Conservation (phyloP, 2,329 filamentous ascomycete genomes). For the Ascochyta pisi region DNA sequence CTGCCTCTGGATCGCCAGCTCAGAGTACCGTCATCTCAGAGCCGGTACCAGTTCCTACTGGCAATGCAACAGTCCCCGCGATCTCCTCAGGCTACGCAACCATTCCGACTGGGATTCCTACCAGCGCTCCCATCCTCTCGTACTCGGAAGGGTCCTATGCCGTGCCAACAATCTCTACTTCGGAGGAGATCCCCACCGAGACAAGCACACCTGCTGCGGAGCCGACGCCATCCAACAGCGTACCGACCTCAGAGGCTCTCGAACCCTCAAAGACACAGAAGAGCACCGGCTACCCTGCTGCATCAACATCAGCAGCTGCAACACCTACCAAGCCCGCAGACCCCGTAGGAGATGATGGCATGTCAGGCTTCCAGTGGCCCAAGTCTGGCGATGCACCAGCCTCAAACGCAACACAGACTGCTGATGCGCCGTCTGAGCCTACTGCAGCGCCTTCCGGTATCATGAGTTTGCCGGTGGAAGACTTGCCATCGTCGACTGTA, state of each 20-base stretch:
- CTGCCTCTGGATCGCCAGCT: slow-evolving; percentile 17
- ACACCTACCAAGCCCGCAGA: slow-evolving; percentile 13
- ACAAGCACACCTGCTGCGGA: slow-evolving; percentile 5
- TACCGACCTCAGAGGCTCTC: slow-evolving; percentile 8
- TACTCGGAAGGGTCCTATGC: slow-evolving; percentile 7
- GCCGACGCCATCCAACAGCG: background rate
- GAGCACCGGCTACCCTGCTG: background rate
- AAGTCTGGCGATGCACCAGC: background rate
- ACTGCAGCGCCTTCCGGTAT: slow-evolving; percentile 9
- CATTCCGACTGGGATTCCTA: slow-evolving; percentile 12
- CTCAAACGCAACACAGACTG: slow-evolving; percentile 12
- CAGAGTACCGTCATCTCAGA: slow-evolving; percentile 21
- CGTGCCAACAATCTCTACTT: background rate
- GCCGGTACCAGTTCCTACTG: slow-evolving; percentile 21
- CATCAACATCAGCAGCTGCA: slow-evolving; percentile 11
- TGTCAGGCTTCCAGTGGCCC: slow-evolving; percentile 36
- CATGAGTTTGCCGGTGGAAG: slow-evolving; percentile 4
- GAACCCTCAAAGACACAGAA: slow-evolving; percentile 7
- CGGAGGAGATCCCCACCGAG: background rate
- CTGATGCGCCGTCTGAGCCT: slow-evolving; percentile 1
- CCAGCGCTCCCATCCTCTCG: slow-evolving; percentile 7
- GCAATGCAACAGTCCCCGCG: slow-evolving; percentile 8
- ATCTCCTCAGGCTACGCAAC: slow-evolving; percentile 12
- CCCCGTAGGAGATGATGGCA: slow-evolving; percentile 14
- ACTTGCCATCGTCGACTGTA: background rate